Percentiles rank a stretch among this genome's conserved stretches.
Evolutionary conservation across 2,329 filamentous ascomycete genomes (phyloP).

Genomic region (Xylariaceae sp.): DNA sequence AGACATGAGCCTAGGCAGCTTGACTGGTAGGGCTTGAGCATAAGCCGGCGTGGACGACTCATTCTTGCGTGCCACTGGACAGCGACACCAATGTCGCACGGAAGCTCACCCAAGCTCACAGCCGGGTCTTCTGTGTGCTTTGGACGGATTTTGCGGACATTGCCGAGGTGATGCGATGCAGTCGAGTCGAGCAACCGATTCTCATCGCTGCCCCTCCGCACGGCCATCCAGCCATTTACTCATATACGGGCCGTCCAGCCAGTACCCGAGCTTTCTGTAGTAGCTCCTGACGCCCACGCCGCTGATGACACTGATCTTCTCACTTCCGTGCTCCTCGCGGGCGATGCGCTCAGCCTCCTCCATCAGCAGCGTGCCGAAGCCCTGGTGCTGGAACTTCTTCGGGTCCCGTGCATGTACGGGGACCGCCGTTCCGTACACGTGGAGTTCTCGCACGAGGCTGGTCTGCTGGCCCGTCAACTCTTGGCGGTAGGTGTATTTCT

Average conservation of each 20-base stretch:
- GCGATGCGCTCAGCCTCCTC: slow-evolving; percentile 96
- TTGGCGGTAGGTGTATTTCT: slow-evolving; percentile 84
- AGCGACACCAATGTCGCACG: no score
- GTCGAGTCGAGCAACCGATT: not conserved
- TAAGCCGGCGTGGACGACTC: no score
- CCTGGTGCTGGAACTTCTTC: slow-evolving; percentile 96
- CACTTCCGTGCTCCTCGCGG: slow-evolving; percentile 84
- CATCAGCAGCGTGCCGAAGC: slow-evolving; percentile 93
- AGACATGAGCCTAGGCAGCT: no score
- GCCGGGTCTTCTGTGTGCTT: no score
- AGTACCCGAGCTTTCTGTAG: slow-evolving; percentile 88
- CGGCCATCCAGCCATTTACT: slow-evolving; percentile 55
- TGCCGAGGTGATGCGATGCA: no score
- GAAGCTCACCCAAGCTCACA: no score
- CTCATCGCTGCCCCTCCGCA: slow-evolving; percentile 11
- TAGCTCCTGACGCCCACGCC: slow-evolving; percentile 94
- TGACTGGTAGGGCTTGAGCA: no score
- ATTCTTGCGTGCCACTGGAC: no score
- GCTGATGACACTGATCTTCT: slow-evolving; percentile 96
- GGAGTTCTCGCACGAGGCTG: slow-evolving; percentile 85
- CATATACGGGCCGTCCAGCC: slow-evolving; percentile 85
- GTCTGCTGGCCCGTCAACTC: slow-evolving; percentile 83
- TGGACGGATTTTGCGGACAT: no score
- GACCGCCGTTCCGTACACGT: slow-evolving; percentile 96
- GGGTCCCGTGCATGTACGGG: slow-evolving; percentile 93